Evolutionary conservation across 495 filamentous ascomycete species (phyloP).

Genomic region (Penicillium odoratum): DNA sequence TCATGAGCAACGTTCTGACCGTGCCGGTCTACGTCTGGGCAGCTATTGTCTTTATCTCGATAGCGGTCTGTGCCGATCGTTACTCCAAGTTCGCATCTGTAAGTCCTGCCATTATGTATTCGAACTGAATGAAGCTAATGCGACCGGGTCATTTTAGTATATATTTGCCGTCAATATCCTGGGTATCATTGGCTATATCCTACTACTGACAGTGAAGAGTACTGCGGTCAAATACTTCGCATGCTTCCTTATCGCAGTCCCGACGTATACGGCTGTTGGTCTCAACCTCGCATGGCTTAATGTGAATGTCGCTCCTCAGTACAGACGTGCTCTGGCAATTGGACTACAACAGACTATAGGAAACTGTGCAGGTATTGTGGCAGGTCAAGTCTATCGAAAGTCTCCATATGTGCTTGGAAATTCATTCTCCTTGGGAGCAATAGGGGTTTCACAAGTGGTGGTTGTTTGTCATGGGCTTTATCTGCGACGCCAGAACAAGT

Average conservation of each 20-base stretch:
- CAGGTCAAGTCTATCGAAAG: conserved; percentile 52
- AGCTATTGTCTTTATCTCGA: conserved; percentile 41
- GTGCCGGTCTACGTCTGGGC: conserved; percentile 47
- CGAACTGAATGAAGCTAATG: neutral
- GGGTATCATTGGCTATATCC: conserved; percentile 52
- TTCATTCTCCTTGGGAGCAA: conserved; percentile 45
- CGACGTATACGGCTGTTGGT: conserved; percentile 50
- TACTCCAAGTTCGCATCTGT: conserved; percentile 39
- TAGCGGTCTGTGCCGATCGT: conserved; percentile 43
- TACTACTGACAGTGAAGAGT: conserved; percentile 44
- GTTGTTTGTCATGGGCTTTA: conserved; percentile 43
- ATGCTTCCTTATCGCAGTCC: conserved; percentile 53
- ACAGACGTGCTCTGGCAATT: conserved; percentile 54
- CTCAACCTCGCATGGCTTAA: conserved; percentile 58
- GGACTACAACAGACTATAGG: conserved; percentile 60
- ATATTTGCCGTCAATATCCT: conserved; percentile 46
- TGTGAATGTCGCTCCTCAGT: conserved; percentile 58
- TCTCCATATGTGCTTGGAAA: conserved; percentile 54
- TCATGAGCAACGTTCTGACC: conserved; percentile 49
- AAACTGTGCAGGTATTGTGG: conserved; percentile 56
- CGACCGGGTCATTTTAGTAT: conserved; percentile 24
- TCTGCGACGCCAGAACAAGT: conserved; percentile 37
- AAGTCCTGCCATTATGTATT: conserved; percentile 3
- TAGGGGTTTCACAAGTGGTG: conserved; percentile 40
- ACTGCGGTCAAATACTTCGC: conserved; percentile 55